Percentiles rank a stretch among this genome's conserved stretches.
Evolutionary conservation across 306 rosid genomes (phyloP).

Genomic region (Heteromeles arbutifolia): DNA sequence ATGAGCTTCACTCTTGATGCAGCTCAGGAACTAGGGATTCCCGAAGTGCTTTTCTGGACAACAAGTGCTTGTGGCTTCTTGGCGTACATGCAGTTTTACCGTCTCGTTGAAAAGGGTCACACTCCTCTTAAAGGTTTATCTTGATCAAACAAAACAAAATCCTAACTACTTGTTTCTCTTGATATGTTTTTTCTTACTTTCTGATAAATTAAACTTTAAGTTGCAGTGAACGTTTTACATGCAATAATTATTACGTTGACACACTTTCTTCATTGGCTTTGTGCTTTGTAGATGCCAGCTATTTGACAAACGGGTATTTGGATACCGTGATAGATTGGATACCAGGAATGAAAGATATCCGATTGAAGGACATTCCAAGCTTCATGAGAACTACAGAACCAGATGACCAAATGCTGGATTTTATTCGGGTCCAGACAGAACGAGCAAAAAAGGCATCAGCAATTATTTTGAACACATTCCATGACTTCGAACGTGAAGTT

Average conservation of each 20-base stretch:
- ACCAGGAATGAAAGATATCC: constrained; percentile 40
- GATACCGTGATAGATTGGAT: constrained; percentile 50
- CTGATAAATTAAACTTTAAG: background rate
- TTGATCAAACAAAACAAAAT: background rate
- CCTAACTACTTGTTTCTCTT: background rate
- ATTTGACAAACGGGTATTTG: constrained; percentile 39
- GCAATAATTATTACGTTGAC: too few species aligned
- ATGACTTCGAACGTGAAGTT: constrained; percentile 36
- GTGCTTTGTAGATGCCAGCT: constrained; percentile 35
- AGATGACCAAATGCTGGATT: constrained; percentile 28
- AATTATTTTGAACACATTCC: constrained; percentile 46
- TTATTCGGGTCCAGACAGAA: background rate
- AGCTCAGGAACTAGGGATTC: constrained; percentile 25
- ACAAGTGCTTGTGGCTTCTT: constrained; percentile 36
- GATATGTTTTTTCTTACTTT: background rate
- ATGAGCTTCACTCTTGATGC: constrained; percentile 10
- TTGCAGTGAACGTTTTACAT: too few species aligned
- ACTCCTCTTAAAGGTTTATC: constrained; percentile 33
- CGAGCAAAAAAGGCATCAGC: constrained; percentile 44
- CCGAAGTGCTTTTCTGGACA: constrained; percentile 31
- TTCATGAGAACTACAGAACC: constrained; percentile 55
- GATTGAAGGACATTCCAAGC: constrained; percentile 44
- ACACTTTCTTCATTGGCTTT: background rate
- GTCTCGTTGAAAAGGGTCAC: constrained; percentile 24
- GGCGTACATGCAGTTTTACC: constrained; percentile 24